Conservation (phyloP, 2,329 filamentous ascomycete genomes). For the Clonostachys rhizophaga region DNA sequence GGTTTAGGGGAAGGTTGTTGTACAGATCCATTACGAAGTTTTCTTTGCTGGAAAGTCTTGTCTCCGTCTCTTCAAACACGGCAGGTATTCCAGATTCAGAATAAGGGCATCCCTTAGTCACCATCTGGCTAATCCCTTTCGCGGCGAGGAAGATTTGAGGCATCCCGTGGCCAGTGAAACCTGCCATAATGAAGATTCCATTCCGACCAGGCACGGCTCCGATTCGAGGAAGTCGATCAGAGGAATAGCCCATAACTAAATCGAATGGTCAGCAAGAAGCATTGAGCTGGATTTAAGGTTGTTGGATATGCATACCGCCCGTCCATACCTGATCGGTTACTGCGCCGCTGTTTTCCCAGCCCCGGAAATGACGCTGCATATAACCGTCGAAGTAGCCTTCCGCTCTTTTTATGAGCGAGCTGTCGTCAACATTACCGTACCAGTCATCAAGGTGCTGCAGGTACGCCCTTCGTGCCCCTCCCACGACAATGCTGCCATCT, state of each 20-base stretch:
- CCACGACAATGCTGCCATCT: conserved; percentile 29
- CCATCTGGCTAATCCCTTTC: conserved; percentile 33
- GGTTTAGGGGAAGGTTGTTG: neutral
- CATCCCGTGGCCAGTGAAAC: conserved; percentile 49
- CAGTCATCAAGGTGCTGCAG: conserved; percentile 25
- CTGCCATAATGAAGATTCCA: conserved; percentile 36
- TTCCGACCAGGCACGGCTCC: conserved; percentile 23
- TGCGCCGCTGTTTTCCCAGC: conserved; percentile 39
- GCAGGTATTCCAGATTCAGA: conserved; percentile 30
- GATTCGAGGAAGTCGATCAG: conserved; percentile 34
- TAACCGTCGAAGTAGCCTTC: conserved; percentile 38
- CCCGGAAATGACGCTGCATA: conserved; percentile 40
- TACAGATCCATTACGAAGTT: neutral
- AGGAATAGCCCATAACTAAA: conserved; percentile 33
- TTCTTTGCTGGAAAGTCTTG: neutral
- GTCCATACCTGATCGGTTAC: conserved; percentile 27
- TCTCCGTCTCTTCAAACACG: conserved; percentile 17
- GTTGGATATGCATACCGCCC: conserved; percentile 14
- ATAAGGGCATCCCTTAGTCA: conserved; percentile 29
- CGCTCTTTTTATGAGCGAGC: conserved; percentile 32
- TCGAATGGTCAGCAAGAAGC: neutral
- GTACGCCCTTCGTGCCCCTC: conserved; percentile 22
- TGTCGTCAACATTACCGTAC: conserved; percentile 42
- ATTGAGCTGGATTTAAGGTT: neutral
- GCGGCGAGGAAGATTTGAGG: conserved; percentile 33